Conservation (phyloP, 2,329 filamentous ascomycete genomes). For the Didymellaceae sp. region DNA sequence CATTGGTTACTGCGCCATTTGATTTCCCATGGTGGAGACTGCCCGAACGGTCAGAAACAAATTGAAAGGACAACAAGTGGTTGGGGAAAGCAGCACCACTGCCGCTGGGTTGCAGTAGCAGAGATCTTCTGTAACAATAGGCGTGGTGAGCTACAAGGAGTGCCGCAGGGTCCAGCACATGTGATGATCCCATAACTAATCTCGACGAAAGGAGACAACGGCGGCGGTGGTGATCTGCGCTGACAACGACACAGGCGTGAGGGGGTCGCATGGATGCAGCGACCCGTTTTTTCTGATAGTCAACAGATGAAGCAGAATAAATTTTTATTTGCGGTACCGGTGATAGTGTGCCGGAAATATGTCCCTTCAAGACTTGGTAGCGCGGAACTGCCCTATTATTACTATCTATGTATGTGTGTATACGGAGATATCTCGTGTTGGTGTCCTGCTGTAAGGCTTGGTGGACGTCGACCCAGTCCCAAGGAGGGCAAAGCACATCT, state of each 20-base stretch:
- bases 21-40: background rate
- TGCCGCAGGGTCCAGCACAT: slow-evolving; percentile 35
- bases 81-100: slow-evolving; percentile 2
- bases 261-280: slow-evolving; percentile 20
- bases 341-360: background rate
- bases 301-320: slow-evolving; percentile 7
- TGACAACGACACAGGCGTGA: slow-evolving; percentile 23
- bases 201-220: slow-evolving; percentile 25
- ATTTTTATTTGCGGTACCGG: slow-evolving; percentile 4
- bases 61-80: background rate
- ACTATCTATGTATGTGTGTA: too few species aligned
- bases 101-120: slow-evolving; percentile 8
- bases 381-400: background rate
- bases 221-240: slow-evolving; percentile 30
- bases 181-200: slow-evolving; percentile 35
- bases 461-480: slow-evolving; percentile 4
- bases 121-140: slow-evolving; percentile 13
- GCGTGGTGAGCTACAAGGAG: slow-evolving; percentile 20
- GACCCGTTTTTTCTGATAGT: slow-evolving; percentile 18
- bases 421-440: background rate
- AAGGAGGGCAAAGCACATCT: background rate
- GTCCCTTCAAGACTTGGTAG: background rate
- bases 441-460: slow-evolving; percentile 3
- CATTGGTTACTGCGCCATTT: slow-evolving; percentile 12
- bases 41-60: slow-evolving; percentile 1